Base-by-base conservation (phyloP, 371 early-diverging fungal genomes). In the Mucor sp. region DNA sequence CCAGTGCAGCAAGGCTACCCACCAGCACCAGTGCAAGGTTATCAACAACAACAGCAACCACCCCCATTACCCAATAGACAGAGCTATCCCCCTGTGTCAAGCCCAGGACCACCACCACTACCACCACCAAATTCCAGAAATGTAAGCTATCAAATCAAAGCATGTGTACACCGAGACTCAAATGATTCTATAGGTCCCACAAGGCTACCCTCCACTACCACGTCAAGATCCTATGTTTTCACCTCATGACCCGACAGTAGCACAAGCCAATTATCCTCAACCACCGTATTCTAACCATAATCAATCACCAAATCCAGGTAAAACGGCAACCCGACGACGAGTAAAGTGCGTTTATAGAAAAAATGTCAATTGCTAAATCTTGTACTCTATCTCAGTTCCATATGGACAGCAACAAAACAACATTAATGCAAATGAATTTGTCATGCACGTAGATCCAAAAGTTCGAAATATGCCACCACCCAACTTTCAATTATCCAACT, bases 401-500 rank as follows among this genome's bases (percentile, higher is more conserved):
- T 65, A 74, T 65, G 70, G 70, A 32, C 70, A 66, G 11, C 66
- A 37, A 23, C 70, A 63, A 62, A 47, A 61, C 25, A 27, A 53
- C 14, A 39, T 37, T 12, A 30, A 58, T 32, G 66, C 62, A 21
- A 58, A 47, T 44, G 44, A 70, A 3, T 72, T 70, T 58, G 58
- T 72, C 1, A 74, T 77, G 72, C 79, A 79, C 55, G 79, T 79
- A 1, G n/a, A 43, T 8, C 72, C 72, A 19, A 65, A 61, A 27
- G 33, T 33, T 21, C 53, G 68, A 55, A 65, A 68, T 41, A 41
- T 60, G 19, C 74, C 75, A n/a, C 74, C 74, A 30, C 72, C 79
- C 27, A 65, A 82, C 48, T 86, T 90, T 58, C 76, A 85, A 56
- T 78, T 90, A 17, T 92, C 93, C 12, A 89, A 89, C 70, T 92